Evolutionary conservation across 305 asterid species (phyloP).

Genomic region (Rubia peregrina): DNA sequence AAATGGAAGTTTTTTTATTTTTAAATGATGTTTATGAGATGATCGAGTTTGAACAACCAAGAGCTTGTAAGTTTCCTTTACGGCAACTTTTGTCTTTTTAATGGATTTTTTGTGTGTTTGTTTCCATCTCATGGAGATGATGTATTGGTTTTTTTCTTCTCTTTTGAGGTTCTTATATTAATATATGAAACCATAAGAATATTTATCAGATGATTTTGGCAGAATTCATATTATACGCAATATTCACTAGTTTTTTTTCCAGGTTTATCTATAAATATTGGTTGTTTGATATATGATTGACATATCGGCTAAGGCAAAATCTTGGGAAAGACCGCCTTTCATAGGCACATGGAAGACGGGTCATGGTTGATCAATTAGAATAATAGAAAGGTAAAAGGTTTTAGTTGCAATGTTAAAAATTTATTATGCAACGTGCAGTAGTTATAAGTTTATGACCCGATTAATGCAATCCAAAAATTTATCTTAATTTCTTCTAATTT

Average conservation of each 20-base stretch:
- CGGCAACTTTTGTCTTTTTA: background rate
- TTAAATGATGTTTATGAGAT: background rate
- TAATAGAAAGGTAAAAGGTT: no score
- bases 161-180: background rate
- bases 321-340: no score
- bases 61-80: constrained; percentile 11
- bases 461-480: no score
- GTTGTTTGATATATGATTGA: background rate
- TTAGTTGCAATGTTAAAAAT: no score
- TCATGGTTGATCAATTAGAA: no score
- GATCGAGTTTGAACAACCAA: constrained; percentile 4
- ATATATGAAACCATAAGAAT: background rate
- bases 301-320: no score
- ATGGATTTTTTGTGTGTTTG: background rate
- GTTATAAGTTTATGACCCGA: no score
- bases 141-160: background rate
- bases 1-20: no score
- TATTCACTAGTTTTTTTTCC: background rate
- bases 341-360: no score
- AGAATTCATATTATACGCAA: background rate
- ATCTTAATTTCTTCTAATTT: no score
- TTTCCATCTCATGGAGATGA: constrained; percentile 2
- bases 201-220: background rate
- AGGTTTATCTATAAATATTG: background rate
- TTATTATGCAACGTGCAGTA: no score